phyloP scores from a whole-genome alignment of 805 yeast genomes.

The Candida golubevii region DNA sequence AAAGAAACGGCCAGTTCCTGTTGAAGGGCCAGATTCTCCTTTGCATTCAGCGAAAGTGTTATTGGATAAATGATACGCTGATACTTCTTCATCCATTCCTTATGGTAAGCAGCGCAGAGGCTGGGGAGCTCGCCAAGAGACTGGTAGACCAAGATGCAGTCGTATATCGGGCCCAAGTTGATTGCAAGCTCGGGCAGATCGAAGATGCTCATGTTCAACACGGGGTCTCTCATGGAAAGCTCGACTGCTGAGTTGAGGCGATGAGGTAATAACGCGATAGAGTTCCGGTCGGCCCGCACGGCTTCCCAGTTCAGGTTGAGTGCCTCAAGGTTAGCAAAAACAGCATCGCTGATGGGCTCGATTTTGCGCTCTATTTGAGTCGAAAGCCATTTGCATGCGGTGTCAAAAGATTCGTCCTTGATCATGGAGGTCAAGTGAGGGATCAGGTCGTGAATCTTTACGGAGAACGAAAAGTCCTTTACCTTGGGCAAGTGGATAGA shows the following conservation, averaged over 20 bases:
- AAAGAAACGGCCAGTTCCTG: conserved; percentile 31
- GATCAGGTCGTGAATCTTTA: conserved; percentile 66
- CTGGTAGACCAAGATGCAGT: conserved; percentile 76
- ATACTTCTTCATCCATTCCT: conserved; percentile 68
- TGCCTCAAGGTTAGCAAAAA: conserved; percentile 49
- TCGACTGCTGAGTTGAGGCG: conserved; percentile 87
- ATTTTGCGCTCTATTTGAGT: conserved; percentile 59
- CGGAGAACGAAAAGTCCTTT: conserved; percentile 70
- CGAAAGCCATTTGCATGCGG: conserved; percentile 61
- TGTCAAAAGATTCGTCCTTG: conserved; percentile 66
- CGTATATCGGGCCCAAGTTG: conserved; percentile 71
- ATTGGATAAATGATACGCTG: conserved; percentile 67
- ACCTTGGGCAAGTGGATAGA: conserved; percentile 65
- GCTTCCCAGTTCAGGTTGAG: conserved; percentile 60
- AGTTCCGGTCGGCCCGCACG: conserved; percentile 40
- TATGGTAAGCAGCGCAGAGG: conserved; percentile 58
- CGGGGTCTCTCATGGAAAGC: conserved; percentile 61
- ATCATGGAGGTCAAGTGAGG: conserved; percentile 73
- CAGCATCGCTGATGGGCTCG: conserved; percentile 50
- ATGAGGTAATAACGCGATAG: conserved; percentile 43
- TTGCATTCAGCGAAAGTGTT: conserved; percentile 29
- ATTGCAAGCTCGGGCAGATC: conserved; percentile 39
- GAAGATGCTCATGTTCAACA: conserved; percentile 45
- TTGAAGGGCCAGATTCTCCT: conserved; percentile 24
- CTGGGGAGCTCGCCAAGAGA: conserved; percentile 63